These are phyloP conservation scores for Dissoconium aciculare DNA, from an alignment of 2,329 filamentous ascomycete species.

Conservation along the genomic window DNA sequence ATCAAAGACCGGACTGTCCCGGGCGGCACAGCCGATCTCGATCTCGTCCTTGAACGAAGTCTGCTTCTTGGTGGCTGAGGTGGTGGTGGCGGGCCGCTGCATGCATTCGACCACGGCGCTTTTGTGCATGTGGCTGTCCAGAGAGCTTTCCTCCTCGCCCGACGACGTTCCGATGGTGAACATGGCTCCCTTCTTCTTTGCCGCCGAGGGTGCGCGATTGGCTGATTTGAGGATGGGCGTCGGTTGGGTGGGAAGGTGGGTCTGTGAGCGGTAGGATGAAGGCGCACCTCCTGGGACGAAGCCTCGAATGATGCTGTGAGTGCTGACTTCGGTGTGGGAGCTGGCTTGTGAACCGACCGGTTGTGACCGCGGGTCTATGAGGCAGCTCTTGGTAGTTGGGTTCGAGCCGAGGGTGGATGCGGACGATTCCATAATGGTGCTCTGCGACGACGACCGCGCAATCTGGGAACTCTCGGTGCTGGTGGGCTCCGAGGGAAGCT, in stretches of 20 bases:
- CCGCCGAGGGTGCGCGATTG: slow-evolving; percentile 14
- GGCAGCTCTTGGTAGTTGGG: slow-evolving; percentile 25
- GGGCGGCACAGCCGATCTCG: slow-evolving; percentile 38
- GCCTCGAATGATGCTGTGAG: slow-evolving; percentile 64
- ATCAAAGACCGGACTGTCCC: slow-evolving; percentile 46
- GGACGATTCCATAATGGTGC: slow-evolving; percentile 37
- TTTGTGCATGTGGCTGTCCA: slow-evolving; percentile 45
- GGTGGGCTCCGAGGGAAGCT: slow-evolving; percentile 3
- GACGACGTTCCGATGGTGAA: slow-evolving; percentile 66
- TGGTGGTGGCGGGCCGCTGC: slow-evolving; percentile 30
- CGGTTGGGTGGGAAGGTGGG: slow-evolving; percentile 37
- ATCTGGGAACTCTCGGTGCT: slow-evolving; percentile 5
- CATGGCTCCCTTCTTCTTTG: slow-evolving; percentile 53
- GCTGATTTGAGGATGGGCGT: slow-evolving; percentile 45
- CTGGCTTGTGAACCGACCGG: slow-evolving; percentile 42
- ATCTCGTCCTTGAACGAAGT: slow-evolving; percentile 70
- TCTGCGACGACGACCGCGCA: slow-evolving; percentile 10
- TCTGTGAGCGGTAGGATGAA: slow-evolving; percentile 50
- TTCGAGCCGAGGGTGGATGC: slow-evolving; percentile 44
- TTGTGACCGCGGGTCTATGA: slow-evolving; percentile 1
- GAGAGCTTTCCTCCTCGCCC: slow-evolving; percentile 70
- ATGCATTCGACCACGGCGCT: slow-evolving; percentile 42
- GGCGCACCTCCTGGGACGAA: slow-evolving; percentile 66
- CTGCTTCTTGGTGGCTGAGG: slow-evolving; percentile 48
- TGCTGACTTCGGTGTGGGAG: slow-evolving; percentile 45